A percentile compares a stretch with the other conserved stretches of the same genome.
phyloP scores from a whole-genome alignment of 108 stramenopile species.

The Tribonema minus region DNA sequence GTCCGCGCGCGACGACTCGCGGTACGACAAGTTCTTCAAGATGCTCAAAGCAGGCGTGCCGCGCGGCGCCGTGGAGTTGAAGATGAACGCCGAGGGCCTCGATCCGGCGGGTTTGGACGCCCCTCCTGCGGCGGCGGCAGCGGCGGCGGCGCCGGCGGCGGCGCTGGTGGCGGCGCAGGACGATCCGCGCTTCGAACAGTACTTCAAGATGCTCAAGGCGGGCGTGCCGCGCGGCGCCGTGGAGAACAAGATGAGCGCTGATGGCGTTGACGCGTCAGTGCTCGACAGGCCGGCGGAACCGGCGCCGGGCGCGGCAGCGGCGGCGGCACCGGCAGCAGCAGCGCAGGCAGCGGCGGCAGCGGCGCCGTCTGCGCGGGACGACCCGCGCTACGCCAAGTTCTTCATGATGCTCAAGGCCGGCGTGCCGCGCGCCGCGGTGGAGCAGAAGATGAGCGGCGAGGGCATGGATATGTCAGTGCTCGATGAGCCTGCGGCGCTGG shows the following conservation, averaged over 20 bases:
- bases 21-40: slow-evolving; percentile 48
- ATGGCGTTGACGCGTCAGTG: too few species aligned
- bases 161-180: slow-evolving; percentile 4
- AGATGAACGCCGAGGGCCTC: slow-evolving; percentile 46
- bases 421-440: slow-evolving; percentile 20
- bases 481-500: slow-evolving; percentile 26
- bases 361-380: slow-evolving; percentile 11
- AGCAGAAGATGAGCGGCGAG: slow-evolving; percentile 38
- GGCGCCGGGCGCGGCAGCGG: background rate
- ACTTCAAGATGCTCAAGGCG: too few species aligned
- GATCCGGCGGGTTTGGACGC: slow-evolving; percentile 44
- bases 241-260: too few species aligned
- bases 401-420: slow-evolving; percentile 38
- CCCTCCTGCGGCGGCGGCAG: too few species aligned
- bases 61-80: slow-evolving; percentile 36
- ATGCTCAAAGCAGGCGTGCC: slow-evolving; percentile 43
- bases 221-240: too few species aligned
- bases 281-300: background rate
- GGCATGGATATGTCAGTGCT: slow-evolving; percentile 43
- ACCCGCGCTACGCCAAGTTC: slow-evolving; percentile 39
- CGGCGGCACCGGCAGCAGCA: slow-evolving; percentile 3
- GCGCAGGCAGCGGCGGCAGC: background rate
- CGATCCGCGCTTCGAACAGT: too few species aligned
- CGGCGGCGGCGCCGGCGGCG: slow-evolving; percentile 11
- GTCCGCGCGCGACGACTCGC: slow-evolving; percentile 45